Evolutionary conservation across 805 yeast species (phyloP).

Genomic region (Alloascoidea hylecoeti): DNA sequence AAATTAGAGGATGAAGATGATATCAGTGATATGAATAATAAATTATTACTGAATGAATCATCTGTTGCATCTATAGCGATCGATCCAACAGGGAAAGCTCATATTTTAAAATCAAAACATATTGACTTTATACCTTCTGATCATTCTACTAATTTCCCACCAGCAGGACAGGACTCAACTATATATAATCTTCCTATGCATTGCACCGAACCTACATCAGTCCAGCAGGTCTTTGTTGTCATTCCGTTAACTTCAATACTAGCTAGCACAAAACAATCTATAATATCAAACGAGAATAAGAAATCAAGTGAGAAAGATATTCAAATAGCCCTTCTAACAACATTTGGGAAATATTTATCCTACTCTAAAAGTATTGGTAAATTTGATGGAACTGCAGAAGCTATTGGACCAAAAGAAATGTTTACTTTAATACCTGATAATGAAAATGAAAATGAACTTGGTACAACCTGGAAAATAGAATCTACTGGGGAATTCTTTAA

Average conservation of each 20-base stretch:
- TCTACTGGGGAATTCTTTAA: conserved; percentile 8
- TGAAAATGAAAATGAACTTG: conserved; percentile 4
- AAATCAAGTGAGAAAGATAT: too few relatives aligned
- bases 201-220: conserved; percentile 16
- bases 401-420: conserved; percentile 18
- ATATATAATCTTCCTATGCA: conserved; percentile 7
- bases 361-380: conserved; percentile 8
- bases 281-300: too few relatives aligned
- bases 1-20: background rate
- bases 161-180: conserved; percentile 9
- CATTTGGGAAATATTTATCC: conserved; percentile 15
- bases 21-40: background rate
- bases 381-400: conserved; percentile 16
- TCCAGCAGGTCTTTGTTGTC: conserved; percentile 19
- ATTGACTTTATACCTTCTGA: too few relatives aligned
- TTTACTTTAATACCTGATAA: conserved; percentile 11
- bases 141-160: too few relatives aligned
- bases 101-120: too few relatives aligned
- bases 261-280: too few relatives aligned
- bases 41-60: conserved; percentile 2
- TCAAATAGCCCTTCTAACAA: conserved; percentile 17
- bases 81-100: conserved; percentile 13
- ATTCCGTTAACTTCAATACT: conserved; percentile 6
- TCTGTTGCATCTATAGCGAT: conserved; percentile 8
- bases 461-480: conserved; percentile 13